Conservation (phyloP, 2,329 filamentous ascomycete species). For the Pseudogymnoascus sp. region DNA sequence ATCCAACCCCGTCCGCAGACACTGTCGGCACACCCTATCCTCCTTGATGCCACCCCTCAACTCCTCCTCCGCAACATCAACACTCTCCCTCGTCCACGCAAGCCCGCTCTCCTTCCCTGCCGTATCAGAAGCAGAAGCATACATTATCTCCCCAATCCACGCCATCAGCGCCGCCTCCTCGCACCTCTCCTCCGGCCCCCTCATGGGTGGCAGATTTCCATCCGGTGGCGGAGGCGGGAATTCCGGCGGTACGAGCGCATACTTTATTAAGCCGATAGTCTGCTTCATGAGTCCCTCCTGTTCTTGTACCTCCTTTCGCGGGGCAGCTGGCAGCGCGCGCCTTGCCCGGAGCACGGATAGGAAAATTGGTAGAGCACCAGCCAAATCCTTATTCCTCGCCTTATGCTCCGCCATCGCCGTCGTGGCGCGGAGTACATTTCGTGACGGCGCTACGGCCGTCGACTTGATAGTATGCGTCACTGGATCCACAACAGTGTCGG, state of each 20-base stretch:
- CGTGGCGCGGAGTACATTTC: slow-evolving; percentile 66
- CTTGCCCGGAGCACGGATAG: slow-evolving; percentile 76
- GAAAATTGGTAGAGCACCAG: slow-evolving; percentile 71
- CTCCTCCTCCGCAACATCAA: slow-evolving; percentile 68
- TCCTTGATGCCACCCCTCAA: slow-evolving; percentile 30
- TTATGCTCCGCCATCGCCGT: slow-evolving; percentile 74
- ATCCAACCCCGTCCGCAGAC: slow-evolving; percentile 63
- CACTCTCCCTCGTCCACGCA: slow-evolving; percentile 82
- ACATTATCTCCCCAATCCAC: slow-evolving; percentile 92
- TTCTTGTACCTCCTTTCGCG: slow-evolving; percentile 19
- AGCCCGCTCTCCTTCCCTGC: slow-evolving; percentile 59
- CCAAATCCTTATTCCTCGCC: slow-evolving; percentile 59
- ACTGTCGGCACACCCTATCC: slow-evolving; percentile 63
- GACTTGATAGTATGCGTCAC: slow-evolving; percentile 57
- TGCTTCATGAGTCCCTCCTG: slow-evolving; percentile 18
- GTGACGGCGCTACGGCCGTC: slow-evolving; percentile 50
- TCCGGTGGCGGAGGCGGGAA: slow-evolving; percentile 66
- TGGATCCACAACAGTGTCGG: slow-evolving; percentile 46
- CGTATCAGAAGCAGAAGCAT: slow-evolving; percentile 46
- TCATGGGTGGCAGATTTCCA: slow-evolving; percentile 59
- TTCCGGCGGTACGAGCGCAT: slow-evolving; percentile 40
- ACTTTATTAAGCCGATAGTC: slow-evolving; percentile 23
- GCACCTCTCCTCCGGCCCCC: slow-evolving; percentile 59
- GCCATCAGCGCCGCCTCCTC: slow-evolving; percentile 80
- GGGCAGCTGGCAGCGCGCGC: slow-evolving; percentile 44